phyloP scores from a whole-genome alignment of 2,329 filamentous ascomycete species.

The Anthostomella pinea region DNA sequence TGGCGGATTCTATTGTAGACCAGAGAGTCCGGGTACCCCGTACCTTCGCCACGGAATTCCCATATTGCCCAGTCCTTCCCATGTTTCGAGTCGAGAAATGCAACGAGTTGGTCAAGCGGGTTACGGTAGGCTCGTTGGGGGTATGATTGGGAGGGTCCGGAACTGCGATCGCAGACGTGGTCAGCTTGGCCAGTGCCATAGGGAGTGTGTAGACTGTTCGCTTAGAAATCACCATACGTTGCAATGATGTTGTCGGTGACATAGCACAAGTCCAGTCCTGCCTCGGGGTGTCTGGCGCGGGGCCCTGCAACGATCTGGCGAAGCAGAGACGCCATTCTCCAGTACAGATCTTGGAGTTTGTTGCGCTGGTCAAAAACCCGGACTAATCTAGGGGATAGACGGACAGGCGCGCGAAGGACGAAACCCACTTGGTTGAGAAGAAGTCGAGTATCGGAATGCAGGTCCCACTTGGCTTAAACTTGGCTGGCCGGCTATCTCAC shows the following conservation, averaged over 20 bases:
- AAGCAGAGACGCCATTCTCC: conserved; percentile 68
- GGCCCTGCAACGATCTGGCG: conserved; percentile 91
- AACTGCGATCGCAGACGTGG: conserved; percentile 62
- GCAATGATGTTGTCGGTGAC: conserved; percentile 77
- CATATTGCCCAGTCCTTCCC: conserved; percentile 87
- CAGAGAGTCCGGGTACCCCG: conserved; percentile 87
- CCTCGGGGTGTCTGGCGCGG: conserved; percentile 77
- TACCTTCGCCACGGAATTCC: conserved; percentile 96
- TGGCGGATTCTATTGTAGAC: conserved; percentile 85
- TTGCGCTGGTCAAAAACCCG: background rate
- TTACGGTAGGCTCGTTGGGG: conserved; percentile 93
- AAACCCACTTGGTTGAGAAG: too few relatives aligned
- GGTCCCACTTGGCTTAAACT: too few relatives aligned
- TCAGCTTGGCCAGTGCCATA: conserved; percentile 3
- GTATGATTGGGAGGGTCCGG: conserved; percentile 84
- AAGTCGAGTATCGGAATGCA: too few relatives aligned
- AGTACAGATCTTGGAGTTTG: background rate
- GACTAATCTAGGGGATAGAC: too few relatives aligned
- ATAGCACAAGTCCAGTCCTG: conserved; percentile 91
- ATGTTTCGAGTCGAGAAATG: conserved; percentile 85
- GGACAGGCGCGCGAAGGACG: too few relatives aligned
- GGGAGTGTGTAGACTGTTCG: conserved; percentile 1
- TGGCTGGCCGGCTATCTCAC: too few relatives aligned
- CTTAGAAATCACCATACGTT: conserved; percentile 48
- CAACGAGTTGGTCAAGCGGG: conserved; percentile 80